Evolutionary conservation across 768 basidiomycete species (phyloP).

Genomic region (Trametes sanguinea): DNA sequence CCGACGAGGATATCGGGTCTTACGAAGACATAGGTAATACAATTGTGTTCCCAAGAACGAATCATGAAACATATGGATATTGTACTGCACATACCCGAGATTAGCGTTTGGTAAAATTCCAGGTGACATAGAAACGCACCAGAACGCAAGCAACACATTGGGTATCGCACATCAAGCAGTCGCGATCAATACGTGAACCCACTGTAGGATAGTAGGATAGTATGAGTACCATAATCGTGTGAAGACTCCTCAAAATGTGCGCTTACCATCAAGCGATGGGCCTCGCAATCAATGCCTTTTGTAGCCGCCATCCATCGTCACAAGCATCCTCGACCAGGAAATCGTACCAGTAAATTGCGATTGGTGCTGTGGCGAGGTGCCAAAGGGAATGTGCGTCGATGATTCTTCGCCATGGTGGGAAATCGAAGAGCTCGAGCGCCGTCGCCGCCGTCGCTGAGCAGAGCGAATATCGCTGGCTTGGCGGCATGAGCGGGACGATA

Average conservation of each 20-base stretch:
- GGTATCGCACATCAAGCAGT: too few relatives aligned
- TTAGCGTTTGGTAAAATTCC: too few relatives aligned
- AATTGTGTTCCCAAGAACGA: too few relatives aligned
- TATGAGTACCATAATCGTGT: too few relatives aligned
- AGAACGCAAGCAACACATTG: too few relatives aligned
- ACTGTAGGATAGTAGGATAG: too few relatives aligned
- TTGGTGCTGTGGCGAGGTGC: slow-evolving; percentile 84
- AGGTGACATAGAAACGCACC: too few relatives aligned
- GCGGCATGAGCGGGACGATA: slow-evolving; percentile 60
- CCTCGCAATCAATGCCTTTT: slow-evolving; percentile 29
- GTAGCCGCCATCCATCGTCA: slow-evolving; percentile 66
- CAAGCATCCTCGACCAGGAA: slow-evolving; percentile 75
- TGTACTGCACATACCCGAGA: too few relatives aligned
- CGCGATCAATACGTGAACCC: too few relatives aligned
- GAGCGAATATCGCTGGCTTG: slow-evolving; percentile 61
- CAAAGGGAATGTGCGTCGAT: slow-evolving; percentile 93
- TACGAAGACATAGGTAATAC: too few relatives aligned
- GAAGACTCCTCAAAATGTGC: not conserved
- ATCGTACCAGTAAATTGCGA: slow-evolving; percentile 82
- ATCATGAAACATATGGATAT: too few relatives aligned
- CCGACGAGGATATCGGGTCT: too few relatives aligned
- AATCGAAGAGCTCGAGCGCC: slow-evolving; percentile 86
- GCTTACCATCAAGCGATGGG: slow-evolving; percentile 29
- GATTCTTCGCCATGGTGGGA: slow-evolving; percentile 72
- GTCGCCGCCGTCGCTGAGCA: slow-evolving; percentile 74